These are phyloP conservation scores for Echeveria elegans DNA, from an alignment of 164 flowering plant species.

Conservation along the genomic window DNA sequence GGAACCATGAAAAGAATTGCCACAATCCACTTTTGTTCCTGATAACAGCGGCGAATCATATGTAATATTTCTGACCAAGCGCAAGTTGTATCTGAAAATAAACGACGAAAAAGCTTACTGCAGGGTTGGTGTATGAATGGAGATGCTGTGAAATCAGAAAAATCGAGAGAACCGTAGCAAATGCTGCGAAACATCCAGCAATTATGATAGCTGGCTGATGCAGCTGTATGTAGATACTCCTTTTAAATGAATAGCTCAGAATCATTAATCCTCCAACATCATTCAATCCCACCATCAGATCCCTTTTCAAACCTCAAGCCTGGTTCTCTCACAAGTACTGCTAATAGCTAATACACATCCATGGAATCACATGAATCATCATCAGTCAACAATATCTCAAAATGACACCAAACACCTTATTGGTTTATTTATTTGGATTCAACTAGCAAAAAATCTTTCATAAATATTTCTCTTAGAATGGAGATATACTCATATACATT, in stretches of 20 bases:
- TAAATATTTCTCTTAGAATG: too few species aligned
- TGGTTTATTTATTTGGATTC: too few species aligned
- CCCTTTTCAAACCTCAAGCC: background rate
- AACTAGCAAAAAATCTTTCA: too few species aligned
- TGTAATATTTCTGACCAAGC: too few species aligned
- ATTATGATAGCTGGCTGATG: slow-evolving; percentile 42
- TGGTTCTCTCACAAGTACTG: background rate
- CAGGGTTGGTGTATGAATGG: slow-evolving; percentile 69
- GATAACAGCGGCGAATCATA: background rate
- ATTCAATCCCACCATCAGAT: background rate
- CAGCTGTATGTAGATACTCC: slow-evolving; percentile 15
- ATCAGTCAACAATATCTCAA: background rate
- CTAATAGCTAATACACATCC: background rate
- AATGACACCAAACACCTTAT: background rate
- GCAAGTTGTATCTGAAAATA: background rate
- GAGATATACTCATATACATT: too few species aligned
- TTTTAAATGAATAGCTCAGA: background rate
- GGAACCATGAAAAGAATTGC: slow-evolving; percentile 83
- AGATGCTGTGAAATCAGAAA: slow-evolving; percentile 65
- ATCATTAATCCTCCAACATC: background rate
- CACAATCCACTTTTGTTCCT: slow-evolving; percentile 50
- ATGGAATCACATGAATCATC: background rate
- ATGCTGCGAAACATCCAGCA: slow-evolving; percentile 40
- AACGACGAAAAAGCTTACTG: slow-evolving; percentile 36
- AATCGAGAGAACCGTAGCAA: slow-evolving; percentile 49